Evolutionary conservation across 148 eudicot species (phyloP).

Genomic region (Amaranthus hypochondriacus): DNA sequence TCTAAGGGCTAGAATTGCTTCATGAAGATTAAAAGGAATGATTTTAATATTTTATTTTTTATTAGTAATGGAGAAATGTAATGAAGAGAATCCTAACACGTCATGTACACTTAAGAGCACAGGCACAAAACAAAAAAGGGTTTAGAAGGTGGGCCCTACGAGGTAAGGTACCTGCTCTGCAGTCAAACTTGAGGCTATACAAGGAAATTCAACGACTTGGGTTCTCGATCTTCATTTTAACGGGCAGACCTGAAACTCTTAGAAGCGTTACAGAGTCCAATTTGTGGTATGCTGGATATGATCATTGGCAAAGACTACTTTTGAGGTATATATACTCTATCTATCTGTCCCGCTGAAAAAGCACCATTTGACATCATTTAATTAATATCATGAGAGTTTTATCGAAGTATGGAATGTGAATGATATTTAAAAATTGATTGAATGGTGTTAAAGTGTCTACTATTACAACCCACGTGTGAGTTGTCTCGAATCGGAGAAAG

Average conservation of each 20-base stretch:
- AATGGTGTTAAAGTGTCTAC: too few species aligned
- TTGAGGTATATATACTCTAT: conserved; percentile 41
- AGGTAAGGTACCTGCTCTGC: conserved; percentile 60
- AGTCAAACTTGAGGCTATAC: conserved; percentile 65
- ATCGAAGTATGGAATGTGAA: too few species aligned
- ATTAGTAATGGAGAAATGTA: background rate
- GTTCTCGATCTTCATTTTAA: conserved; percentile 58
- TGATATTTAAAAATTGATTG: too few species aligned
- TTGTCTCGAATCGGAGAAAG: too few species aligned
- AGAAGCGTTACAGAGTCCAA: conserved; percentile 48
- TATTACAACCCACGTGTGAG: too few species aligned
- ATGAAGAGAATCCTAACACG: too few species aligned
- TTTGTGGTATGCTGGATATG: conserved; percentile 51
- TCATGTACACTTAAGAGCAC: conserved; percentile 32
- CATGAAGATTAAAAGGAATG: background rate
- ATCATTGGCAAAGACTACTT: conserved; percentile 58
- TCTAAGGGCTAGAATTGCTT: too few species aligned
- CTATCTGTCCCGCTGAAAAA: too few species aligned
- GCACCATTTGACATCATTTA: too few species aligned
- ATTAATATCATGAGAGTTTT: too few species aligned
- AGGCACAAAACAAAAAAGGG: conserved; percentile 40
- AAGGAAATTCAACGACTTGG: conserved; percentile 53
- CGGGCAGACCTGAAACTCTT: conserved; percentile 58
- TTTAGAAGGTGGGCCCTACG: conserved; percentile 49
- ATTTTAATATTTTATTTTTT: background rate